A percentile compares a stretch with the other conserved stretches of the same genome.
These are phyloP conservation scores for Saccharomyces hybrid DNA, from an alignment of 1,139 yeast genomes.

Conservation along the genomic window DNA sequence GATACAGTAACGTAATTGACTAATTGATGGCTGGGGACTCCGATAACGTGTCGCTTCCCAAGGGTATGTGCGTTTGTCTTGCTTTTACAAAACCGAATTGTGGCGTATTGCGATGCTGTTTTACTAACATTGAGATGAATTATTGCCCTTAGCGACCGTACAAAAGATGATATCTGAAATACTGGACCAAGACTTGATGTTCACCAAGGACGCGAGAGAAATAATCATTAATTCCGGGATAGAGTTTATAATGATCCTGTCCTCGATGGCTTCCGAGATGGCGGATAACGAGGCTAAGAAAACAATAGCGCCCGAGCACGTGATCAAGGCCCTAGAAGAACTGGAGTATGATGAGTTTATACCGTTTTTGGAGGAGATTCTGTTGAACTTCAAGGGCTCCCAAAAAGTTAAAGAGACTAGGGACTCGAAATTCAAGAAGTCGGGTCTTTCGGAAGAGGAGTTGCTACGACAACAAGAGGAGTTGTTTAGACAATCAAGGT, in stretches of 20 bases:
- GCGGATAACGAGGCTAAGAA: conserved; percentile 95
- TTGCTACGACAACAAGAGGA: conserved; percentile 87
- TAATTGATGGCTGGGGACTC: conserved; percentile 8
- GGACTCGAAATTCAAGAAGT: conserved; percentile 85
- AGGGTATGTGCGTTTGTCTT: conserved; percentile 7
- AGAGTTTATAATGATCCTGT: conserved; percentile 88
- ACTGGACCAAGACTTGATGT: conserved; percentile 69
- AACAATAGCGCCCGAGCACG: conserved; percentile 95
- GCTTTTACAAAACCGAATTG: not conserved
- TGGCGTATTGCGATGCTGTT: not conserved
- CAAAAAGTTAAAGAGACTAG: conserved; percentile 85
- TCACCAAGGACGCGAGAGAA: conserved; percentile 90
- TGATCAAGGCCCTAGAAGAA: conserved; percentile 79
- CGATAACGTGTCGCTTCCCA: conserved; percentile 15
- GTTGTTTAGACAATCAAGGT: conserved; percentile 80
- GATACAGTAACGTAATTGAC: conserved; percentile 2
- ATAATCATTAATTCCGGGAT: conserved; percentile 94
- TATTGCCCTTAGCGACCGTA: conserved; percentile 59
- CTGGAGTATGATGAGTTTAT: conserved; percentile 82
- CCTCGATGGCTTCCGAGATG: conserved; percentile 90
- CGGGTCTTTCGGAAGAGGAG: conserved; percentile 90
- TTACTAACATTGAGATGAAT: conserved; percentile 10
- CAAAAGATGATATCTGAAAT: conserved; percentile 90
- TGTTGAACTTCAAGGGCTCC: conserved; percentile 80
- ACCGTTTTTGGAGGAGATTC: conserved; percentile 71